These are phyloP conservation scores for Clonostachys chloroleuca DNA, from an alignment of 2,329 filamentous ascomycete species.

Conservation along the genomic window DNA sequence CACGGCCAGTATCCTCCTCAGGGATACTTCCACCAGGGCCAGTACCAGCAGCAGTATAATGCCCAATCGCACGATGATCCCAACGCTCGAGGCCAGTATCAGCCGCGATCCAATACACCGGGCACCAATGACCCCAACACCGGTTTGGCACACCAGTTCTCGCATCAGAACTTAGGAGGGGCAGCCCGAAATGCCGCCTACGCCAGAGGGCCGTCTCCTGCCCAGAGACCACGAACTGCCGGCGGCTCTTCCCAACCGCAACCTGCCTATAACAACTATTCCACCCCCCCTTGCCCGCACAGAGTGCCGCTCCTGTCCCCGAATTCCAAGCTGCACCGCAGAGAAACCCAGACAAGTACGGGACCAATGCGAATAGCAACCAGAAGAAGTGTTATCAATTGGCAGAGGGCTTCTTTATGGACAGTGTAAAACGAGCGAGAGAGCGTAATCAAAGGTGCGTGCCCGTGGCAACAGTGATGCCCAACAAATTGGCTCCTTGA, in stretches of 20 bases:
- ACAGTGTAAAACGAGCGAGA: conserved; percentile 92
- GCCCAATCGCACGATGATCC: conserved; percentile 17
- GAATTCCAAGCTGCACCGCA: conserved; percentile 79
- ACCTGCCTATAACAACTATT: conserved; percentile 60
- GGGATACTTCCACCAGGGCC: conserved; percentile 60
- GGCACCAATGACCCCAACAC: conserved; percentile 79
- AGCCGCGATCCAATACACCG: conserved; percentile 51
- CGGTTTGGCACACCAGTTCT: conserved; percentile 91
- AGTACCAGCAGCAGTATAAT: conserved; percentile 41
- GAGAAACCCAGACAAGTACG: conserved; percentile 79
- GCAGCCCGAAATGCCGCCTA: conserved; percentile 68
- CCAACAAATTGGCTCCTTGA: background rate
- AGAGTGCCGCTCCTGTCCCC: conserved; percentile 54
- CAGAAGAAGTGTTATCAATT: conserved; percentile 66
- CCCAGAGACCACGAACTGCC: conserved; percentile 78
- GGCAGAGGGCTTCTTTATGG: conserved; percentile 93
- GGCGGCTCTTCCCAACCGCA: conserved; percentile 59
- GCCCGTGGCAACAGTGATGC: background rate
- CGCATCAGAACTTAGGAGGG: conserved; percentile 86
- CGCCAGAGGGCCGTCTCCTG: conserved; percentile 63
- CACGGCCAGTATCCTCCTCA: conserved; percentile 35
- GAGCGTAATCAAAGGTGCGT: conserved; percentile 89
- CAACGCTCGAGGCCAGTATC: conserved; percentile 25
- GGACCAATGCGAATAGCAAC: conserved; percentile 60
- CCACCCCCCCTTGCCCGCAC: conserved; percentile 62